Evolutionary conservation across 1,284 basidiomycete species (phyloP), one percentile per base, ranked within the genome.

Genomic region (Moniliella sp.): DNA sequence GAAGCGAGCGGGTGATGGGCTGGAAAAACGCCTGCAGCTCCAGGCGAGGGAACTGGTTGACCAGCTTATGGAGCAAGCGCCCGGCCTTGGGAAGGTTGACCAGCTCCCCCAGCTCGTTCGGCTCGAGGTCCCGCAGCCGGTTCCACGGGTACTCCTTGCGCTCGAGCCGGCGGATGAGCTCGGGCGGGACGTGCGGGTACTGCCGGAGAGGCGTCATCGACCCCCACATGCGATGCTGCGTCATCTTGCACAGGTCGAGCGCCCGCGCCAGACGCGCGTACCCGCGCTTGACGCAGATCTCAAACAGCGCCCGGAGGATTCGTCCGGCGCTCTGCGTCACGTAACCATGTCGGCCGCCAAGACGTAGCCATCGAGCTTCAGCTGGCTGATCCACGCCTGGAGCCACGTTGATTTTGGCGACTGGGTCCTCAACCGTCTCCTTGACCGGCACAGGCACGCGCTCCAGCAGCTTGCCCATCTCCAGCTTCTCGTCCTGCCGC

Each of bases 291-390:
- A 94, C 66, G 59, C 88, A 97, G 34, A 97, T 97, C 64, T 99
- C 88, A 47, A 91, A 97, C 59, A 99, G 79, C 10, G 91, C 88
- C 12, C 86, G 80, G 25, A 97, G 66, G 50, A 97, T 94, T 59
- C 79, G 57, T 7, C 63, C 63, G 5, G 64, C 64, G n/a, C 62
- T 64, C 36, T 65, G 64, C 3, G 64, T 81, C 28, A 40, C 47
- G 52, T 84, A 93, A 94, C 86, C 91, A 97, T 97, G 61, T 97
- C 88, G 1, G 88, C 83, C 11, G 94, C 79, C 12, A 97, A 74
- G 4, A 86, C 86, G 56, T 94, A 97, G 65, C 81, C 84, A 39
- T 88, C 80, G 2, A 97, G 70, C 62, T 83, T 91, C 34, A 94
- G 73, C 48, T 84, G 76, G 0, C 83, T 93, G 45, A 97, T 84